These are phyloP conservation scores for Magnusiomyces starmeri DNA, from an alignment of 1,139 yeast species.

Conservation along the genomic window DNA sequence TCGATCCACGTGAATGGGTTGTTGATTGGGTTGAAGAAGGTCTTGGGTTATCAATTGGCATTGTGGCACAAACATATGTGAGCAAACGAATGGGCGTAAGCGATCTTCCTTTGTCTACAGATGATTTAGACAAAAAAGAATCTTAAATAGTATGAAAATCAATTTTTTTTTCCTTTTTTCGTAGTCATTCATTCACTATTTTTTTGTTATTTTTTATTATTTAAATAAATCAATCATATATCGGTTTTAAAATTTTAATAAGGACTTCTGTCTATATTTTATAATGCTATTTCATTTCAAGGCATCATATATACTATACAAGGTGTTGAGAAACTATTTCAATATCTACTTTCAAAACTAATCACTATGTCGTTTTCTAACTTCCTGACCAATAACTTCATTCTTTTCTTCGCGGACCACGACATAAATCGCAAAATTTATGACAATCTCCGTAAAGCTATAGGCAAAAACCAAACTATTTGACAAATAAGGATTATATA, in stretches of 20 bases:
- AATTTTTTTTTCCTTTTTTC: too few relatives aligned
- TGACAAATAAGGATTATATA: constrained; percentile 33
- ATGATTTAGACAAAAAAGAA: too few relatives aligned
- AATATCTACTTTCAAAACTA: too few relatives aligned
- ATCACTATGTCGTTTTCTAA: constrained; percentile 3
- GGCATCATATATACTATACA: too few relatives aligned
- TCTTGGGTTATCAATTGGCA: constrained; percentile 69
- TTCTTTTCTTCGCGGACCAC: constrained; percentile 35
- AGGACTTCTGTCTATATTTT: too few relatives aligned
- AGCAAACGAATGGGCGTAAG: constrained; percentile 75
- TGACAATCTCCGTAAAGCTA: constrained; percentile 41
- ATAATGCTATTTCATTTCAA: too few relatives aligned
- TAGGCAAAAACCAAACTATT: constrained; percentile 47
- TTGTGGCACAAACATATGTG: constrained; percentile 84
- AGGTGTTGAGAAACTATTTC: too few relatives aligned
- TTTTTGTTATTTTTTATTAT: too few relatives aligned
- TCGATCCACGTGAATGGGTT: constrained; percentile 94
- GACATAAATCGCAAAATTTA: constrained; percentile 30
- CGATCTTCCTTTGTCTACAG: neutral
- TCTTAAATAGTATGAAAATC: too few relatives aligned
- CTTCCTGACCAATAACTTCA: constrained; percentile 22
- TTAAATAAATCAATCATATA: too few relatives aligned
- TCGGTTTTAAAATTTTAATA: too few relatives aligned
- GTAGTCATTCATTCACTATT: too few relatives aligned
- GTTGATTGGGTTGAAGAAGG: constrained; percentile 85